Evolutionary conservation across 2,329 filamentous ascomycete genomes (phyloP).

Genomic region (Ceratocystis variospora): DNA sequence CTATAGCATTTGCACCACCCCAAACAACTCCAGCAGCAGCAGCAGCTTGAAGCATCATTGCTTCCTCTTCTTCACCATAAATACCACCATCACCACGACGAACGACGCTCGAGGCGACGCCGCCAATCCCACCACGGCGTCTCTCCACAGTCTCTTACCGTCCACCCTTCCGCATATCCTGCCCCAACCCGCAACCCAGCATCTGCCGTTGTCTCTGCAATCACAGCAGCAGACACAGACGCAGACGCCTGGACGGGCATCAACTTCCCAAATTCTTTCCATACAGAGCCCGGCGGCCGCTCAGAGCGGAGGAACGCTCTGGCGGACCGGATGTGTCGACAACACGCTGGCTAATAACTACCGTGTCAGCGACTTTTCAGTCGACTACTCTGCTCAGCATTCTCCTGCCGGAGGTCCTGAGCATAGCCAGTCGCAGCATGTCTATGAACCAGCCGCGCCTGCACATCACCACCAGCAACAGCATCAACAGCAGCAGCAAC

Average conservation of each 20-base stretch:
- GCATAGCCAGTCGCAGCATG: conserved; percentile 48
- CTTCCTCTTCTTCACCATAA: conserved; percentile 6
- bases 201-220: conserved; percentile 23
- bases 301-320: conserved; percentile 58
- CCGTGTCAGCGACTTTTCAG: conserved; percentile 59
- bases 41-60: not conserved
- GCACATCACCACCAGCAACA: conserved; percentile 26
- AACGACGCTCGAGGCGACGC: conserved; percentile 4
- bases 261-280: conserved; percentile 42
- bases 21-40: not conserved
- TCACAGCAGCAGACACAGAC: conserved; percentile 25
- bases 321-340: conserved; percentile 60
- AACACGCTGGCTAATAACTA: conserved; percentile 63
- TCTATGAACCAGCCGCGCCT: conserved; percentile 40
- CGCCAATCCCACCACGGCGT: conserved; percentile 10
- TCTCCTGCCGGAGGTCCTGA: conserved; percentile 43
- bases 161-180: conserved; percentile 5
- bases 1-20: not conserved
- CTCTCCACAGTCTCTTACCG: conserved; percentile 9
- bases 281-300: conserved; percentile 52
- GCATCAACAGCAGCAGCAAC: conserved; percentile 26
- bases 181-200: conserved; percentile 9
- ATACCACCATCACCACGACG: conserved; percentile 4
- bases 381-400: conserved; percentile 58
- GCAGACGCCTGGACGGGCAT: conserved; percentile 38